A percentile compares a stretch with the other conserved stretches of the same genome.
phyloP scores from a whole-genome alignment of 2,329 filamentous ascomycete species.

The Fusarium proliferatum region DNA sequence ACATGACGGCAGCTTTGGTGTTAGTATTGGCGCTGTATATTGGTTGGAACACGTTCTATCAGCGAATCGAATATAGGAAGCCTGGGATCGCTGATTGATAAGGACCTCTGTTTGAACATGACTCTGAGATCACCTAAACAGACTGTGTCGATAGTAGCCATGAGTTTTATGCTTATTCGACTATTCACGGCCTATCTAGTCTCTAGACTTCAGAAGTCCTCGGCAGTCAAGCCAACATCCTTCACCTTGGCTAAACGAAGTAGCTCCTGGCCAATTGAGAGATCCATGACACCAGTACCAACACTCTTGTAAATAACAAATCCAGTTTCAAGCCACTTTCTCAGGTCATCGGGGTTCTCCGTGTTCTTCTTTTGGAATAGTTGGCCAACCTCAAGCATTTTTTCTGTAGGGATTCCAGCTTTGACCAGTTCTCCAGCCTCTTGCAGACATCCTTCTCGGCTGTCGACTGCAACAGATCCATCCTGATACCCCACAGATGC shows the following conservation, averaged over 20 bases:
- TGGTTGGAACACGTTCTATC: too few species aligned
- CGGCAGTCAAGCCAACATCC: slow-evolving; percentile 57
- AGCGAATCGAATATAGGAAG: too few species aligned
- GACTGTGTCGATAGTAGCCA: too few species aligned
- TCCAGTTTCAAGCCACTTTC: slow-evolving; percentile 70
- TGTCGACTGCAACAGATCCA: slow-evolving; percentile 43
- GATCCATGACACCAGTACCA: slow-evolving; percentile 75
- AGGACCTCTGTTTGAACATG: too few species aligned
- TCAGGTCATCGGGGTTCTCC: slow-evolving; percentile 47
- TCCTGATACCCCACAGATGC: neutral
- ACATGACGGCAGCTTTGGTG: too few species aligned
- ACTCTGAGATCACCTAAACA: too few species aligned
- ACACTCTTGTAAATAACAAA: slow-evolving; percentile 78
- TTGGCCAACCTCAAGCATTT: slow-evolving; percentile 60
- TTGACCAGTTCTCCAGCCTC: slow-evolving; percentile 49
- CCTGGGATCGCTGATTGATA: too few species aligned
- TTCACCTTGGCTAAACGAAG: slow-evolving; percentile 65
- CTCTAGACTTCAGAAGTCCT: slow-evolving; percentile 32
- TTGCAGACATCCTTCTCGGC: slow-evolving; percentile 44
- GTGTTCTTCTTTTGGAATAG: slow-evolving; percentile 54
- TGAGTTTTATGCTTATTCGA: too few species aligned
- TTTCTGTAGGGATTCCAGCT: slow-evolving; percentile 33
- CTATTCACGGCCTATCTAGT: neutral
- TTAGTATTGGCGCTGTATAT: too few species aligned
- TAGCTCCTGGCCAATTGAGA: slow-evolving; percentile 70